Percentiles rank a stretch among this genome's conserved stretches.
These are phyloP conservation scores for Kodamaea suecica DNA, from an alignment of 1,139 yeast genomes.

Conservation along the genomic window DNA sequence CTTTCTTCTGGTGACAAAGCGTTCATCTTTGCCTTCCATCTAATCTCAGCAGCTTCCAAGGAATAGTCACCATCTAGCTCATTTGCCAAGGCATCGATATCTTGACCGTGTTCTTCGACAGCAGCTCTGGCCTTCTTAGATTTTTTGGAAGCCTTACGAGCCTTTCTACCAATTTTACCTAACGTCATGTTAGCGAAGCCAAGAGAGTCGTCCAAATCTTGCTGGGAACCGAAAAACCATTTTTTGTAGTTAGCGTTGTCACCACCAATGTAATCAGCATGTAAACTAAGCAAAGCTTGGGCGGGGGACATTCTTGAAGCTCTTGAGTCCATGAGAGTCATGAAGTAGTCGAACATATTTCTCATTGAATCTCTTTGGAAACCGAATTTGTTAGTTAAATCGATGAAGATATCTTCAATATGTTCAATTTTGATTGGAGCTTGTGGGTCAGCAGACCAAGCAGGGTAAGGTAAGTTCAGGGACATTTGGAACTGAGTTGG, in stretches of 20 bases:
- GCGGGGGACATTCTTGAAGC: conserved; percentile 96
- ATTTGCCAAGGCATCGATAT: conserved; percentile 56
- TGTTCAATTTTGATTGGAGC: conserved; percentile 76
- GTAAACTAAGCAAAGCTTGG: conserved; percentile 87
- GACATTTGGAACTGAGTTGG: conserved; percentile 63
- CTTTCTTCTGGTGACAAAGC: conserved; percentile 60
- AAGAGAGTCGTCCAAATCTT: conserved; percentile 29
- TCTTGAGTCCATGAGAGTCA: conserved; percentile 91
- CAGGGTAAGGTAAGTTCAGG: conserved; percentile 80
- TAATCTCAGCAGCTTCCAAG: conserved; percentile 49
- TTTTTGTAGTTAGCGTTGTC: conserved; percentile 29
- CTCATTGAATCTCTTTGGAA: conserved; percentile 98
- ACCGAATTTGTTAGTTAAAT: conserved; percentile 87
- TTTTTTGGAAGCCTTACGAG: conserved; percentile 53
- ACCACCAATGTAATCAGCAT: conserved; percentile 78
- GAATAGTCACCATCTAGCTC: conserved; percentile 86
- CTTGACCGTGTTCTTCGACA: conserved; percentile 47
- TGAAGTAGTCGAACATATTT: conserved; percentile 93
- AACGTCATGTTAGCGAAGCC: conserved; percentile 62
- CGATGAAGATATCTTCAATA: conserved; percentile 88
- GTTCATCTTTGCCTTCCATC: conserved; percentile 53
- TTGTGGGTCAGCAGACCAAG: conserved; percentile 92
- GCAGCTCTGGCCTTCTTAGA: conserved; percentile 64
- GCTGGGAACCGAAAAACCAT: conserved; percentile 30
- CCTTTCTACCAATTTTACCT: conserved; percentile 61